phyloP scores from a whole-genome alignment of 768 basidiomycete species.

The Leccinellum luteum region DNA sequence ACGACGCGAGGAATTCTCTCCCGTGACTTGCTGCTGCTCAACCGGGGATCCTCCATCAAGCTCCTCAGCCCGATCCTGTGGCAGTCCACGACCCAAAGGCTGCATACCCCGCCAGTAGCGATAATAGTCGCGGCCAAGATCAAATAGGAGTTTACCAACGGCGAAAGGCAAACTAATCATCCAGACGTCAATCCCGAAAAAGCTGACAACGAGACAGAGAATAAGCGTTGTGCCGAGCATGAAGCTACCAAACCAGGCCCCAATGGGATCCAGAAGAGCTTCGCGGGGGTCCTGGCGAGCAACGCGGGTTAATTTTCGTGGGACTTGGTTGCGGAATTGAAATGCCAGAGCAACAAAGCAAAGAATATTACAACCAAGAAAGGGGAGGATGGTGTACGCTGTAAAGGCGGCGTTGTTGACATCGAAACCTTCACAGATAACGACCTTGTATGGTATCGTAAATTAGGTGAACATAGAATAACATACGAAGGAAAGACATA shows the following conservation, averaged over 20 bases:
- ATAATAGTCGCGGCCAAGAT: constrained; percentile 59
- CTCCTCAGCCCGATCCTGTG: not conserved
- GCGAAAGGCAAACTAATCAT: constrained; percentile 84
- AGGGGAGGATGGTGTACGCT: constrained; percentile 80
- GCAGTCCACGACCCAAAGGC: constrained; percentile 12
- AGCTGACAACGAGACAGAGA: constrained; percentile 75
- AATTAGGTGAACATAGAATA: not conserved
- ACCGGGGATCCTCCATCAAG: not conserved
- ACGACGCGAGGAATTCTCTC: not conserved
- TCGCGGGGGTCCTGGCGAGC: constrained; percentile 48
- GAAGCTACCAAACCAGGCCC: constrained; percentile 71
- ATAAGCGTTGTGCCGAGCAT: constrained; percentile 66
- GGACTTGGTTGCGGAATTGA: constrained; percentile 60
- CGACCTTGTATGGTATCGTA: constrained; percentile 37
- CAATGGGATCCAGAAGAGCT: constrained; percentile 68
- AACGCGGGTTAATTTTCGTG: constrained; percentile 38
- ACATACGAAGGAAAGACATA: constrained; percentile 7
- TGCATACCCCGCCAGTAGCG: constrained; percentile 32
- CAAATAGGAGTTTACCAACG: constrained; percentile 63
- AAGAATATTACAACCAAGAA: constrained; percentile 62
- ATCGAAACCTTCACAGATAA: constrained; percentile 83
- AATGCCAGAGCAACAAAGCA: constrained; percentile 57
- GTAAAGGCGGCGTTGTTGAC: constrained; percentile 79
- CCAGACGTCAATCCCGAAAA: constrained; percentile 78
- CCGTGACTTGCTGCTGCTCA: not conserved